Percentiles rank a stretch among this genome's conserved stretches.
These are phyloP conservation scores for Chaetomium fimeti DNA, from an alignment of 495 filamentous ascomycete species.

Conservation along the genomic window DNA sequence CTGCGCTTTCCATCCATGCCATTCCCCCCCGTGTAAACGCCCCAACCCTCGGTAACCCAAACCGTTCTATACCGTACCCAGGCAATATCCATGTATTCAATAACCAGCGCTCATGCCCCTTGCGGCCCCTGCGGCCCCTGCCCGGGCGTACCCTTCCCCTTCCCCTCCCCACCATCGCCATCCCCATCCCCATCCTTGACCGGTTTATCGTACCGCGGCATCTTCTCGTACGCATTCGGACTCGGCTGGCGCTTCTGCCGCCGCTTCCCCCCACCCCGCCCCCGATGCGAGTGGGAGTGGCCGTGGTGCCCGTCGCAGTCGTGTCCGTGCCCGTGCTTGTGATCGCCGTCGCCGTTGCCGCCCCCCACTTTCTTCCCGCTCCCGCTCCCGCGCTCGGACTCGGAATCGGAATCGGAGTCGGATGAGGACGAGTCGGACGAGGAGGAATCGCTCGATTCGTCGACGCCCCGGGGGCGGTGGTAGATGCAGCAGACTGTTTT, in stretches of 20 bases:
- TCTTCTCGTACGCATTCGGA: constrained; percentile 94
- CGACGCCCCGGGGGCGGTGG: constrained; percentile 76
- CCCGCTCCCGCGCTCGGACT: constrained; percentile 25
- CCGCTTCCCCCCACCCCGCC: constrained; percentile 33
- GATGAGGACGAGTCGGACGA: constrained; percentile 56
- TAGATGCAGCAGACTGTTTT: constrained; percentile 94
- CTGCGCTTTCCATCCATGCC: no score
- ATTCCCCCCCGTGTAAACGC: no score
- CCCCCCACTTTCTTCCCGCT: constrained; percentile 25
- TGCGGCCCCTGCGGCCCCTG: not conserved
- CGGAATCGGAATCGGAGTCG: constrained; percentile 45
- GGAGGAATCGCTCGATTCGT: constrained; percentile 80
- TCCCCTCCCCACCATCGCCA: constrained; percentile 5
- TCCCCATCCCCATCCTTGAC: constrained; percentile 24
- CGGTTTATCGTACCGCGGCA: constrained; percentile 61
- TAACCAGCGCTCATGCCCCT: not conserved
- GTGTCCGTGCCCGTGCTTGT: constrained; percentile 42
- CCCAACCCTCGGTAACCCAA: no score
- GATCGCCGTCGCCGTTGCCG: constrained; percentile 16
- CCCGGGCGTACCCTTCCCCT: not conserved
- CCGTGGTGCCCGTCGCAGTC: constrained; percentile 43
- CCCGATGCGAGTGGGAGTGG: constrained; percentile 31
- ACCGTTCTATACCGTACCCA: no score
- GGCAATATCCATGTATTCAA: no score
- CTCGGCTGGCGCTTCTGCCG: constrained; percentile 61